Percentiles rank a stretch among this genome's conserved stretches.
Conservation (phyloP, 1,139 yeast species). For the Candida neerlandica region DNA sequence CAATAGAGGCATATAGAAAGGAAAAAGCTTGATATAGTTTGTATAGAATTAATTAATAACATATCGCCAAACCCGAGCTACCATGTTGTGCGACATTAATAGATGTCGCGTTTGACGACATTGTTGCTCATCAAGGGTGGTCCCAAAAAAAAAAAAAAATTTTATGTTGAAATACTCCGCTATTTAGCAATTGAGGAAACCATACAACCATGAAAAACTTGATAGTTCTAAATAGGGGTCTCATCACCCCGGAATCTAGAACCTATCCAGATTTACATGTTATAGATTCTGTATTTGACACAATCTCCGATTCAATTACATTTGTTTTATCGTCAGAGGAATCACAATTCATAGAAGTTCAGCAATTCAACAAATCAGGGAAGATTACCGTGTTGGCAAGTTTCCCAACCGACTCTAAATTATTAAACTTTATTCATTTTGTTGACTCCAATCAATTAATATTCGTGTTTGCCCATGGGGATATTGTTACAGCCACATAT, state of each 20-base stretch:
- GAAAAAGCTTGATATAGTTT: not conserved
- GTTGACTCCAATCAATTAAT: constrained; percentile 64
- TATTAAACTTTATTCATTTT: constrained; percentile 62
- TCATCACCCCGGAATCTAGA: constrained; percentile 46
- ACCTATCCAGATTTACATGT: constrained; percentile 67
- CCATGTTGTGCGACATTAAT: not conserved
- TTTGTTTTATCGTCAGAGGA: constrained; percentile 66
- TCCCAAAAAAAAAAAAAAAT: constrained; percentile 1
- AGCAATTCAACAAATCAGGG: constrained; percentile 62
- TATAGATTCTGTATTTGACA: constrained; percentile 67
- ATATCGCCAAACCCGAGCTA: not conserved
- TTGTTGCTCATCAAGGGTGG: constrained; percentile 4
- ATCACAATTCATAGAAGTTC: constrained; percentile 53
- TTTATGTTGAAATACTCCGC: not conserved
- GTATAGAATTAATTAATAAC: not conserved
- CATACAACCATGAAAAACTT: constrained; percentile 53
- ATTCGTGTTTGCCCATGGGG: constrained; percentile 67
- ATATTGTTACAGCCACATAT: constrained; percentile 67
- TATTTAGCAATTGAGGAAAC: not conserved
- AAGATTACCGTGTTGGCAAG: constrained; percentile 54
- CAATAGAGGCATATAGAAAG: constrained; percentile 32
- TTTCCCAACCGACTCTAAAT: constrained; percentile 41
- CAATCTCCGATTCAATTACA: constrained; percentile 72
- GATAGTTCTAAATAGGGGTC: constrained; percentile 59
- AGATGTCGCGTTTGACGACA: not conserved